Base-by-base conservation (phyloP, 495 filamentous ascomycete genomes). In the Xylaria grammica region DNA sequence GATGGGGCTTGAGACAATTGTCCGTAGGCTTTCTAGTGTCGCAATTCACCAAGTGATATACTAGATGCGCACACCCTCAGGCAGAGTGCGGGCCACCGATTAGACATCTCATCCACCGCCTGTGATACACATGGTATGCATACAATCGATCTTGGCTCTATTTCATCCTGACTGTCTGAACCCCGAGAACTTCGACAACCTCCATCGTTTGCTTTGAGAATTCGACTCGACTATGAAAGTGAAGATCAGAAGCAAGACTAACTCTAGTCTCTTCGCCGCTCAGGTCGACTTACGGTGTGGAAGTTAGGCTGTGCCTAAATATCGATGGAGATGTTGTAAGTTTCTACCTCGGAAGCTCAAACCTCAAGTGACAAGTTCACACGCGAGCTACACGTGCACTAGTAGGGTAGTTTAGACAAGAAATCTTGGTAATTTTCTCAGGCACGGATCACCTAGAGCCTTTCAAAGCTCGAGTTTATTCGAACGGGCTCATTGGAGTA, bases 401-500 rank as follows among this genome's bases (percentile, higher is more conserved):
- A n/a, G 17, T 19, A 22, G 34, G 22, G 17, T 5, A 8, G 27
- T 20, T 19, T 15, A 22, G 52, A 38, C 6, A 38, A 20, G 11
- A 17, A 15, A 0, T 27, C 9, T 49, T 29, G 34, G n/a, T n/a
- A n/a, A n/a, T 24, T 42, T n/a, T n/a, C 30, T 26, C 57, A n/a
- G 19, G 3, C n/a, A 50, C 30, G 19, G 13, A 17, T 32, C 9
- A 10, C 32, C 20, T 19, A 34, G 15, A 20, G 8, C 26, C 15
- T 8, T 22, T 40, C 11, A 10, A 60, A 29, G 26, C 10, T 38
- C 1, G 1, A 24, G 17, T 11, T 51, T 65, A 75, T 54, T 74
- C 70, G 13, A 74, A 74, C 22, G 72, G 72, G 44, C 66, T 69
- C 15, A 32, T 63, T 10, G 70, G 72, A 49, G 69, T 49, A 13